Percentiles rank a stretch among this genome's conserved stretches.
Evolutionary conservation across 148 eudicot species (phyloP).

Genomic region (Nepenthes gracilis): DNA sequence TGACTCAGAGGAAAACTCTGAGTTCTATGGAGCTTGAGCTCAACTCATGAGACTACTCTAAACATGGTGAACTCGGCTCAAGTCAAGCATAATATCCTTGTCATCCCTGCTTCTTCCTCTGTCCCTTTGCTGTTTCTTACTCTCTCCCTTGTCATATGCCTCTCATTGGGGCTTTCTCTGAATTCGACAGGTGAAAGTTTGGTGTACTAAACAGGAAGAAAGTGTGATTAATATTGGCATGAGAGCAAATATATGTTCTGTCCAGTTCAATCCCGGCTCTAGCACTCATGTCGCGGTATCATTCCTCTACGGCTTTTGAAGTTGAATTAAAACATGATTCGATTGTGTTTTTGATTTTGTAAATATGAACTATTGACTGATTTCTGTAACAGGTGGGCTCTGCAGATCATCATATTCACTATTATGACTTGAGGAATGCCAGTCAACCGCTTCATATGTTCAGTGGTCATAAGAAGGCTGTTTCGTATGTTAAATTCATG

Average conservation of each 20-base stretch:
- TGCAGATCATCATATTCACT: constrained; percentile 84
- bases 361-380: background rate
- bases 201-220: constrained; percentile 89
- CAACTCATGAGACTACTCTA: no score
- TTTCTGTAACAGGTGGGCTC: constrained; percentile 69
- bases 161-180: background rate
- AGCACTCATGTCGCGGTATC: constrained; percentile 68
- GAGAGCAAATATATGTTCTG: constrained; percentile 87
- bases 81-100: no score
- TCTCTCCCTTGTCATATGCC: background rate
- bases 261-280: constrained; percentile 92
- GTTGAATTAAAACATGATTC: no score
- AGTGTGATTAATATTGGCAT: constrained; percentile 73
- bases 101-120: no score
- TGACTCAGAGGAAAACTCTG: no score
- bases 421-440: constrained; percentile 76
- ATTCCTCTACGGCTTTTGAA: background rate
- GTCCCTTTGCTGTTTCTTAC: no score
- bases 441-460: constrained; percentile 75
- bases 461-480: constrained; percentile 75
- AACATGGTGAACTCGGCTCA: no score
- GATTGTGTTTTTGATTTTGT: background rate
- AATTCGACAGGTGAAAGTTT: constrained; percentile 68
- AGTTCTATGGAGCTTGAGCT: no score
- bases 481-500: constrained; percentile 85